Percentiles rank a stretch among this genome's conserved stretches.
These are phyloP conservation scores for Fraxinus ornus DNA, from an alignment of 305 asterid species.

Conservation along the genomic window DNA sequence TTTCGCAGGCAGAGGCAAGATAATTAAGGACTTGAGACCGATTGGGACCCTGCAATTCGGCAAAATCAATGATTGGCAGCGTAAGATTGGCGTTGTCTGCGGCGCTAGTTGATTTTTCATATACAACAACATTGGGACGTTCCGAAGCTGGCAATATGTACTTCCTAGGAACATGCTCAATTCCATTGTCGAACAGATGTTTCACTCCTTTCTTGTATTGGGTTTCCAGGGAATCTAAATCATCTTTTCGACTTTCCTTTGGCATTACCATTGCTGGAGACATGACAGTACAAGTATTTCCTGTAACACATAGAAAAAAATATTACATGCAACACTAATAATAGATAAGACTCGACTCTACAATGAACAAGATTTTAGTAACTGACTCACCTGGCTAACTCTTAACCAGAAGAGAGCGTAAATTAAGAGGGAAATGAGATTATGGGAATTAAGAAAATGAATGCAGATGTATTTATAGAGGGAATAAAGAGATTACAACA, in stretches of 20 bases:
- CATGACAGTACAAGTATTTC: constrained; percentile 19
- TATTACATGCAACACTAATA: too few relatives aligned
- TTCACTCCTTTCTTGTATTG: constrained; percentile 71
- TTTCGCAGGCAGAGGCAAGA: constrained; percentile 63
- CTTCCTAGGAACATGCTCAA: constrained; percentile 56
- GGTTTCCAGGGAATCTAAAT: constrained; percentile 24
- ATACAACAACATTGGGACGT: constrained; percentile 41
- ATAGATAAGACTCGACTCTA: too few relatives aligned
- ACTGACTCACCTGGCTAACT: neutral
- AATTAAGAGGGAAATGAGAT: constrained; percentile 12
- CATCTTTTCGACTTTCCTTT: constrained; percentile 7
- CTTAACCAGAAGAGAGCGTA: neutral
- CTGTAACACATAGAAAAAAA: too few relatives aligned
- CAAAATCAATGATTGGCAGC: constrained; percentile 71
- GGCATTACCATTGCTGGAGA: constrained; percentile 50
- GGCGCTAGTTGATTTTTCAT: neutral
- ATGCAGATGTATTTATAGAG: constrained; percentile 31
- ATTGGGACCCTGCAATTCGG: constrained; percentile 54
- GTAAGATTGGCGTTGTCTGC: constrained; percentile 21
- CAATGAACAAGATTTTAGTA: neutral
- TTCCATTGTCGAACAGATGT: constrained; percentile 58
- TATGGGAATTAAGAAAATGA: constrained; percentile 28
- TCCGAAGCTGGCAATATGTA: constrained; percentile 65
- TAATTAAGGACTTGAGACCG: constrained; percentile 52
- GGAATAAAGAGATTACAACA: neutral